Evolutionary conservation across 2,329 filamentous ascomycete genomes (phyloP).

Genomic region (Triangularia verruculosa): DNA sequence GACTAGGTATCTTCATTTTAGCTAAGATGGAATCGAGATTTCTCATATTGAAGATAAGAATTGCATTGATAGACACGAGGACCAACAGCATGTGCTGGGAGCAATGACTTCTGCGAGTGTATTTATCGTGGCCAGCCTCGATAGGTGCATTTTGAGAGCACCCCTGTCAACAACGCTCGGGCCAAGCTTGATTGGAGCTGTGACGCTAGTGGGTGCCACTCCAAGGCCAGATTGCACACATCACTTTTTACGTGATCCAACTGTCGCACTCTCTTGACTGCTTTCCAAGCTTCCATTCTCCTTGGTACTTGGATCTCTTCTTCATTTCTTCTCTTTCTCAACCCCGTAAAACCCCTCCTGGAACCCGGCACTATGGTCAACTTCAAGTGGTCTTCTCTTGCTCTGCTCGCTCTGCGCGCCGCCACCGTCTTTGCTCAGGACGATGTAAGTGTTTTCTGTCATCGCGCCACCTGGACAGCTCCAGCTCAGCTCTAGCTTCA

Average conservation of each 20-base stretch:
- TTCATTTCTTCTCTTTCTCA: constrained; percentile 11
- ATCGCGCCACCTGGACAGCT: constrained; percentile 22
- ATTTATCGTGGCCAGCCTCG: neutral
- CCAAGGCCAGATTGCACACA: constrained; percentile 32
- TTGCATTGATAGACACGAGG: neutral
- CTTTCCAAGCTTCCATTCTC: constrained; percentile 15
- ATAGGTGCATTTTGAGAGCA: constrained; percentile 24
- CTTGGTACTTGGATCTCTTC: constrained; percentile 12
- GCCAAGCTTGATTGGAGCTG: constrained; percentile 9
- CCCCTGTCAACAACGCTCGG: neutral
- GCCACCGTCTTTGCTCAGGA: constrained; percentile 62
- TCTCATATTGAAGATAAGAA: too few species aligned
- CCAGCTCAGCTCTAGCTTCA: constrained; percentile 17
- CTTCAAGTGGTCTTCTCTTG: constrained; percentile 68
- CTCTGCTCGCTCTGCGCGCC: constrained; percentile 67
- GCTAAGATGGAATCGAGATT: too few species aligned
- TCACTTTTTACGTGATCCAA: constrained; percentile 19
- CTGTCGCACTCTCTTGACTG: neutral
- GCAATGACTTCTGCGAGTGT: neutral
- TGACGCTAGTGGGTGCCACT: constrained; percentile 14
- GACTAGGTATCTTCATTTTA: too few species aligned
- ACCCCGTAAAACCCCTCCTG: constrained; percentile 14
- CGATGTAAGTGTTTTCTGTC: constrained; percentile 47
- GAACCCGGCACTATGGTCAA: constrained; percentile 60
- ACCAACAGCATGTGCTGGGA: neutral